Evolutionary conservation across 352 stramenopile species (phyloP).

Genomic region (Phytophthora fragariae): DNA sequence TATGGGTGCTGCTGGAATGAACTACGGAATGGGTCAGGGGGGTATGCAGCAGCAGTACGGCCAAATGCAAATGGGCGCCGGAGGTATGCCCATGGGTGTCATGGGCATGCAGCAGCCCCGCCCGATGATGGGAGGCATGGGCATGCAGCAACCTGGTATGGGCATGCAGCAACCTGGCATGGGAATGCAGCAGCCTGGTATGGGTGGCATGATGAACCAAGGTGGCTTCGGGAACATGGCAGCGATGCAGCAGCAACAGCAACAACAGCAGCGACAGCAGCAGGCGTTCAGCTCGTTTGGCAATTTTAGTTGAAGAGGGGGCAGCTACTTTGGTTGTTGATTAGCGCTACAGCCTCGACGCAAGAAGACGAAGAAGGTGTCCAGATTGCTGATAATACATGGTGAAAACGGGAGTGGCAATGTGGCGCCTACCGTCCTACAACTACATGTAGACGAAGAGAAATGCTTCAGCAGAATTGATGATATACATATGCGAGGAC

Average conservation of each 20-base stretch:
- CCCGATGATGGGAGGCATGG: constrained; percentile 54
- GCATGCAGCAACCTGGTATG: constrained; percentile 50
- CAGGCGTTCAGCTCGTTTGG: constrained; percentile 72
- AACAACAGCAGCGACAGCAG: constrained; percentile 61
- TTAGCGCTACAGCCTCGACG: constrained; percentile 24
- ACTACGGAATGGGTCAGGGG: constrained; percentile 43
- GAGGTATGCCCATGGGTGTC: constrained; percentile 53
- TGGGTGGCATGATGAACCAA: constrained; percentile 76
- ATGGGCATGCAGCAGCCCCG: constrained; percentile 52
- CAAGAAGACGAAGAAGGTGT: constrained; percentile 14
- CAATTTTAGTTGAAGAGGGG: constrained; percentile 42
- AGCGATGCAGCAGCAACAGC: constrained; percentile 56
- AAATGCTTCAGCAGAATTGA: constrained; percentile 27
- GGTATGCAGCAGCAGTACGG: constrained; percentile 46
- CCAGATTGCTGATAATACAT: constrained; percentile 34
- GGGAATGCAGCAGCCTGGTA: constrained; percentile 48
- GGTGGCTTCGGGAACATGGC: constrained; percentile 52
- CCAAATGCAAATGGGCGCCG: constrained; percentile 50
- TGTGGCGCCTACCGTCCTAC: constrained; percentile 24
- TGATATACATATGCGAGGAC: constrained; percentile 23
- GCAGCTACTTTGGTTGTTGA: constrained; percentile 12
- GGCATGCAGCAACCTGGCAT: constrained; percentile 48
- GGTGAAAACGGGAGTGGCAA: constrained; percentile 27
- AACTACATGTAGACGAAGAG: constrained; percentile 36
- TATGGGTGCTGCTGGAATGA: constrained; percentile 56